Base-by-base conservation (phyloP, 164 flowering plant genomes). In the Akebia trifoliata region DNA sequence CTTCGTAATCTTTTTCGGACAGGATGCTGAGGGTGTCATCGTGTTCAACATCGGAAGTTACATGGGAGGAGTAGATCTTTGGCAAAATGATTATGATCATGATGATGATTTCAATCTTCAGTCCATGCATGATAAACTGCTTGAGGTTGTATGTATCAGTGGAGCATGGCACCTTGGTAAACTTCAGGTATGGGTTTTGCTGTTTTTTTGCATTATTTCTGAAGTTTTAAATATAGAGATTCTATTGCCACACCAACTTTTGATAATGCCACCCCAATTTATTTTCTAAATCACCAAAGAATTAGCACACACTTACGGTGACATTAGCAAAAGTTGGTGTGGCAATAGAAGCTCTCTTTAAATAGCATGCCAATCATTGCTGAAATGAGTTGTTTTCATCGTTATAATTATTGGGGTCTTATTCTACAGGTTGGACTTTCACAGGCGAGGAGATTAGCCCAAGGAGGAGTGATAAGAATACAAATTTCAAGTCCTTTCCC, bases 91-190 rank as follows among this genome's bases (percentile, higher is more conserved):
- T 37, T 71, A 72, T 69, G 93, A 83, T 57, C 78, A 83, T 67
- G 82, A 83, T 65, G 92, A 85, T 54, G 75, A 74, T 64, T 85
- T 83, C 61, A 64, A 61, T 62, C 74, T 65, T 31, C 92, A 83
- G 69, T 78, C 70, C 18, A 83, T 83, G 79, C 92, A 85, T 61
- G 92, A 85, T 68, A 81, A 83, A 65, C 53, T 70, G 68, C 81
- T 85, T 60, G 92, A 85, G 68, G 85, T 85, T 61, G 92, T 85
- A 24, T 76, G 81, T 37, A 50, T 85, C 12, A 61, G 72, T 36
- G 92, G 92, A 60, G 73, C 92, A 64, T 85, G 92, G 92, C 92
- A 85, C 59, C 88, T 85, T 35, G 92, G 88, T 51, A 85, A 85
- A 59, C 82, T 85, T 55, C 92, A 82, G 92, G 92, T 85, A 29